Conservation (phyloP, 495 filamentous ascomycete species). For the Margaritispora aquatica region DNA sequence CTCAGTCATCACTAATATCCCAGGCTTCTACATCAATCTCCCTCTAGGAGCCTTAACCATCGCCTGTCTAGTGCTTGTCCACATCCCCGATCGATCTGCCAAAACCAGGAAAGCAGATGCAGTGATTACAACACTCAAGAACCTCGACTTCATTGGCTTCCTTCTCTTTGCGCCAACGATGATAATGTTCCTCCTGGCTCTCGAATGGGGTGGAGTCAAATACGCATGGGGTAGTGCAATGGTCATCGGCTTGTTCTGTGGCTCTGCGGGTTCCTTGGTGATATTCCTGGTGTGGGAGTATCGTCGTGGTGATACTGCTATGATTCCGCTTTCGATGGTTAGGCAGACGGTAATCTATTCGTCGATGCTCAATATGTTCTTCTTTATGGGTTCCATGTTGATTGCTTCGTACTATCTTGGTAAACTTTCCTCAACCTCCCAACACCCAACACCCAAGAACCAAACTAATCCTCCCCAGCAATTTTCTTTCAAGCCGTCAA, state of each 20-base stretch:
- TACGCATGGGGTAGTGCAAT: slow-evolving; percentile 35
- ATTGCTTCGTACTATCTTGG: slow-evolving; percentile 45
- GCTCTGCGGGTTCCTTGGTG: slow-evolving; percentile 30
- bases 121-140: slow-evolving; percentile 20
- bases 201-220: slow-evolving; percentile 38
- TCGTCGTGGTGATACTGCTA: slow-evolving; percentile 35
- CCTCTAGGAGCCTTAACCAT: slow-evolving; percentile 46
- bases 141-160: slow-evolving; percentile 46
- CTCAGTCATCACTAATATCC: background rate
- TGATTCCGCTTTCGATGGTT: slow-evolving; percentile 36
- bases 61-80: slow-evolving; percentile 37
- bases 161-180: slow-evolving; percentile 29
- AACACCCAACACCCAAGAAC: too few relatives aligned
- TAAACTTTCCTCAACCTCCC: too few relatives aligned
- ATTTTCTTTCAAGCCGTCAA: slow-evolving; percentile 63
- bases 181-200: slow-evolving; percentile 35
- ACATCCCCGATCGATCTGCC: slow-evolving; percentile 36
- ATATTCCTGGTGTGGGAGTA: slow-evolving; percentile 41
- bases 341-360: slow-evolving; percentile 28
- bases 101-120: background rate
- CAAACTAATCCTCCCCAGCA: too few relatives aligned
- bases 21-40: slow-evolving; percentile 59
- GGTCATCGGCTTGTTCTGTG: slow-evolving; percentile 39
- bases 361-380: slow-evolving; percentile 25
- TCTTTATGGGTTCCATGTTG: slow-evolving; percentile 19